A percentile compares a stretch with the other conserved stretches of the same genome.
Conservation (phyloP, 1,284 basidiomycete genomes). For the Apiotrichum gracile region DNA sequence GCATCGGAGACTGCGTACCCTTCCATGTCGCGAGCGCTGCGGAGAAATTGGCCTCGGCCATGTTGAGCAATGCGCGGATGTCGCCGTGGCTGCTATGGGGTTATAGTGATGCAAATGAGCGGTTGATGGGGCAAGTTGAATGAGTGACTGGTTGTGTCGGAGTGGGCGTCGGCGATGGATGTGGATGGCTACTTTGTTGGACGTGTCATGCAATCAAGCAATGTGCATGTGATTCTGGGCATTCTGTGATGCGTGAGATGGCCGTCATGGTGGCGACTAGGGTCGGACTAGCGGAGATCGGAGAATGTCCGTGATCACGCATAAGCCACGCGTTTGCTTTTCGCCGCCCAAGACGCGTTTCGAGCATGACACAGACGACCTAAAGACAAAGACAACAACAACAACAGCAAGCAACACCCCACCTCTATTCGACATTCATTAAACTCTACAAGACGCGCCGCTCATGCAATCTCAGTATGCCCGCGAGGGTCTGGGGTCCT, state of each 20-base stretch:
- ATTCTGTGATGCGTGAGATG: no score
- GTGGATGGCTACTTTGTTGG: neutral
- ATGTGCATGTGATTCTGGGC: no score
- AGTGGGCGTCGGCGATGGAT: neutral
- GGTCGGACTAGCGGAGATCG: neutral
- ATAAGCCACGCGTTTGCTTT: no score
- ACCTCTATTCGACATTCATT: neutral
- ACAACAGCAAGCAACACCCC: neutral
- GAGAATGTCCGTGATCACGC: neutral
- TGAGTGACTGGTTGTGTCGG: no score
- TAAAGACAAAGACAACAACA: no score
- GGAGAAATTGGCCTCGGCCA: conserved; percentile 61
- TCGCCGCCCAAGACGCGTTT: neutral
- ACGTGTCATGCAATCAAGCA: neutral
- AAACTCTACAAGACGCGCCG: neutral
- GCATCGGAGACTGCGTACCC: conserved; percentile 50
- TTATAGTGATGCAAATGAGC: neutral
- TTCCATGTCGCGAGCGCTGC: conserved; percentile 81
- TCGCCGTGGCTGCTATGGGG: no score
- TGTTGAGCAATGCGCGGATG: conserved; percentile 20
- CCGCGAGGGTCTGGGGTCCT: conserved; percentile 4
- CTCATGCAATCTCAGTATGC: conserved; percentile 20
- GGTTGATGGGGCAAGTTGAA: no score
- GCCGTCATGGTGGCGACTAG: neutral
- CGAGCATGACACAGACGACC: no score